These are phyloP conservation scores for Mycena pura DNA, from an alignment of 768 basidiomycete genomes.

Conservation along the genomic window DNA sequence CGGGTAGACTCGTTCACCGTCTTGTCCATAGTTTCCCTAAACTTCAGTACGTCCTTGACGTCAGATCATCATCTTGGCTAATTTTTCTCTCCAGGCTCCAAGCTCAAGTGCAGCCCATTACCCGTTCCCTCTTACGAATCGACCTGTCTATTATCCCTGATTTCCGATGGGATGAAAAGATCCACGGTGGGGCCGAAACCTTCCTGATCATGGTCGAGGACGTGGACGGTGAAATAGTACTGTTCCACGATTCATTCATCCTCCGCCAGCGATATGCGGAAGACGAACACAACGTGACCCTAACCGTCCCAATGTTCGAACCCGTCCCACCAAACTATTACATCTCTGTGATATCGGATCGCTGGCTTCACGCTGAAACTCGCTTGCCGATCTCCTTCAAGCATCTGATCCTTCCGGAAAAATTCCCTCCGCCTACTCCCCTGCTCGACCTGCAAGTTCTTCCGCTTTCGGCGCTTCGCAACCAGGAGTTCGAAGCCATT, in stretches of 20 bases:
- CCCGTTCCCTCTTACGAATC: conserved; percentile 88
- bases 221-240: conserved; percentile 94
- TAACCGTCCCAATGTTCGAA: conserved; percentile 96
- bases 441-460: conserved; percentile 92
- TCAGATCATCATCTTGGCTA: conserved; percentile 2
- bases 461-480: conserved; percentile 90
- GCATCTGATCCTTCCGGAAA: conserved; percentile 95
- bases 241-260: conserved; percentile 93
- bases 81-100: conserved; percentile 61
- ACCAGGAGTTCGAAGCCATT: conserved; percentile 88
- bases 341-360: conserved; percentile 92
- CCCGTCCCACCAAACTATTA: conserved; percentile 99
- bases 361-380: conserved; percentile 96
- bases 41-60: conserved; percentile 65
- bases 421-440: conserved; percentile 91
- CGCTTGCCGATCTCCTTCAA: conserved; percentile 96
- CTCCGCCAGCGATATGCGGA: conserved; percentile 92
- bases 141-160: conserved; percentile 97
- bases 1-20: conserved; percentile 89
- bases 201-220: conserved; percentile 97
- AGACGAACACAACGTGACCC: conserved; percentile 92
- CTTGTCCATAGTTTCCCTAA: conserved; percentile 98
- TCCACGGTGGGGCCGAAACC: conserved; percentile 86
- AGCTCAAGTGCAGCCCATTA: conserved; percentile 97
- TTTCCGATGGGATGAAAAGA: conserved; percentile 97